Evolutionary conservation across 257 asterid genomes (phyloP).

Genomic region (Capsicum rhomboideum): DNA sequence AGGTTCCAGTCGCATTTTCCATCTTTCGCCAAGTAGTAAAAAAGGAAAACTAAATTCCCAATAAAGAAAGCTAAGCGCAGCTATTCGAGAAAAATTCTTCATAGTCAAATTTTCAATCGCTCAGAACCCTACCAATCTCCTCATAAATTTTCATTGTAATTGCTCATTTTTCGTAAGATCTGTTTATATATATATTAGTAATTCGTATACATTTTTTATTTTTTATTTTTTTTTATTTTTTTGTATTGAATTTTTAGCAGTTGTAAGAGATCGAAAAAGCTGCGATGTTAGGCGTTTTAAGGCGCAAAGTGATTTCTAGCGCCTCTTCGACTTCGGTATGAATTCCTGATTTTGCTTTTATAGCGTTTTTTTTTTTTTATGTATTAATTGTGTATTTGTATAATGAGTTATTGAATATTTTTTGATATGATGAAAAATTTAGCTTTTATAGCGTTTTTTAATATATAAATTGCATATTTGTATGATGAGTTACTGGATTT

Average conservation of each 20-base stretch:
- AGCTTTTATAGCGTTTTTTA: not conserved
- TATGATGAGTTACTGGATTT: not conserved
- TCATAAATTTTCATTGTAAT: not conserved
- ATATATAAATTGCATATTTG: not conserved
- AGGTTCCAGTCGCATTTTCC: not conserved
- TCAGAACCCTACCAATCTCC: not conserved
- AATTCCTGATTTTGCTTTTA: not conserved
- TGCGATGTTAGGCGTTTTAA: constrained; percentile 76
- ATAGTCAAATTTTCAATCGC: not conserved
- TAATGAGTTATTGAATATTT: not conserved
- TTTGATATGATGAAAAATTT: not conserved
- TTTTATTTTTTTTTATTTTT: not conserved
- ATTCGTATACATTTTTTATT: not conserved
- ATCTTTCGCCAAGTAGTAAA: not conserved
- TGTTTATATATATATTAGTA: not conserved
- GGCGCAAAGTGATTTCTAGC: constrained; percentile 76
- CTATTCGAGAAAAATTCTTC: not conserved
- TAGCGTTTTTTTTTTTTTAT: not conserved
- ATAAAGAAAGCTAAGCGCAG: not conserved
- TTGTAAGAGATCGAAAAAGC: constrained; percentile 17
- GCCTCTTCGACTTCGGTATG: constrained; percentile 54
- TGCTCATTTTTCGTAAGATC: not conserved
- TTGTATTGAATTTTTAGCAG: constrained; percentile 13
- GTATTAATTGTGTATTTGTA: not conserved
- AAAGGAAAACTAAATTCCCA: not conserved